A percentile compares a stretch with the other conserved stretches of the same genome.
These are phyloP conservation scores for Colletotrichum coccodes DNA, from an alignment of 2,329 filamentous ascomycete genomes.

Conservation along the genomic window DNA sequence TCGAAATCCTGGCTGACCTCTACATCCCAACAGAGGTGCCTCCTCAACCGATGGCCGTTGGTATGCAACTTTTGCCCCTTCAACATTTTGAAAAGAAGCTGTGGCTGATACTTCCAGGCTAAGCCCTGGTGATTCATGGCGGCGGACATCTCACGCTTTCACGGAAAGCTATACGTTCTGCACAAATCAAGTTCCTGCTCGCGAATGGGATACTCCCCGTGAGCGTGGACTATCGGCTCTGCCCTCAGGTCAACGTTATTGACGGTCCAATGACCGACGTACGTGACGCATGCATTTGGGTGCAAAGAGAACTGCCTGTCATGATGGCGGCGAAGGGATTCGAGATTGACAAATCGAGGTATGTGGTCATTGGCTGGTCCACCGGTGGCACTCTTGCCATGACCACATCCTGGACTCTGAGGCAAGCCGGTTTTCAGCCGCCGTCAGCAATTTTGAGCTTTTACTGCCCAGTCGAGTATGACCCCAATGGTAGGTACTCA, in stretches of 20 bases:
- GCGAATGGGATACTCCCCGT: constrained; percentile 54
- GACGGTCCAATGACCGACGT: constrained; percentile 58
- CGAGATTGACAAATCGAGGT: constrained; percentile 39
- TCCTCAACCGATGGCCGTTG: neutral
- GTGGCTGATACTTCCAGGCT: neutral
- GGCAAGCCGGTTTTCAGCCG: constrained; percentile 10
- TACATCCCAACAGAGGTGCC: constrained; percentile 27
- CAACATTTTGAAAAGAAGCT: neutral
- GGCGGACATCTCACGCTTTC: constrained; percentile 53
- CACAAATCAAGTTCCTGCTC: constrained; percentile 50
- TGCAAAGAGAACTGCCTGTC: constrained; percentile 42
- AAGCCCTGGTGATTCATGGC: constrained; percentile 56
- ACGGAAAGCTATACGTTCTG: constrained; percentile 46
- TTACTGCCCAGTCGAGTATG: constrained; percentile 35
- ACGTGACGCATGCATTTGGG: constrained; percentile 53
- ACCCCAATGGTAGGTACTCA: constrained; percentile 33
- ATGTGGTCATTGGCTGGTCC: constrained; percentile 59
- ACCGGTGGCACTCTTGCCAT: constrained; percentile 57
- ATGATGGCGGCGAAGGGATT: constrained; percentile 35
- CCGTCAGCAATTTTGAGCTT: constrained; percentile 33
- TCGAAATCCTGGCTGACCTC: constrained; percentile 32
- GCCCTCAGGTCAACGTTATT: constrained; percentile 55
- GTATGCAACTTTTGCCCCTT: neutral
- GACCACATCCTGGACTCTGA: constrained; percentile 33
- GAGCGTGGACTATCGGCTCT: constrained; percentile 60